These are phyloP conservation scores for Tephrocybe sp. DNA, from an alignment of 768 basidiomycete genomes.

Conservation along the genomic window DNA sequence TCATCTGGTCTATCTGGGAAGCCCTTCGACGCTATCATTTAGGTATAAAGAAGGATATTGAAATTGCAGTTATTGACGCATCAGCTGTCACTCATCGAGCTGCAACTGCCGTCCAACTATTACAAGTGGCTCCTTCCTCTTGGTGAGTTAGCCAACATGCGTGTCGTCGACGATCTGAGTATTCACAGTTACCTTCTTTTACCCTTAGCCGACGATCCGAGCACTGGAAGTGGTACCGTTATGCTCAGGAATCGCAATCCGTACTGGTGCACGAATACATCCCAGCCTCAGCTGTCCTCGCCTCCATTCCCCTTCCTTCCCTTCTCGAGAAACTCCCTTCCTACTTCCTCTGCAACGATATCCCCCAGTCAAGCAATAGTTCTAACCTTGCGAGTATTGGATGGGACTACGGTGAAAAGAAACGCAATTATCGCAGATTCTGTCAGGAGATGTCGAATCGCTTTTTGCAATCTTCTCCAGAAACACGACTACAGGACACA, in stretches of 20 bases:
- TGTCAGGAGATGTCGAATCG: constrained; percentile 66
- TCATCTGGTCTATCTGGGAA: constrained; percentile 82
- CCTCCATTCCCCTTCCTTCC: constrained; percentile 66
- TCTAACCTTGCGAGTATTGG: constrained; percentile 33
- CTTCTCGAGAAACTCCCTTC: constrained; percentile 69
- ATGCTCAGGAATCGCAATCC: constrained; percentile 72
- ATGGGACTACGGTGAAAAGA: constrained; percentile 60
- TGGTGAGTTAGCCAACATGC: constrained; percentile 55
- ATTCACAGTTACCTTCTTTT: neutral
- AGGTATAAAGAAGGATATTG: constrained; percentile 70
- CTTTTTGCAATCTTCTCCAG: constrained; percentile 53
- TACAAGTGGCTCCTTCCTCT: constrained; percentile 46
- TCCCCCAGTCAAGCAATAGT: constrained; percentile 22
- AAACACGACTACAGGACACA: constrained; percentile 60
- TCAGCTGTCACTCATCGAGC: constrained; percentile 52
- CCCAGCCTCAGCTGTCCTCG: constrained; percentile 60
- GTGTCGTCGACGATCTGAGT: neutral
- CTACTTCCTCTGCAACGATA: constrained; percentile 49
- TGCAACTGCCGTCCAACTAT: constrained; percentile 62
- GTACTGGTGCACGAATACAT: constrained; percentile 71
- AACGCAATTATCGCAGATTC: constrained; percentile 64
- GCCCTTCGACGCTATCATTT: constrained; percentile 71
- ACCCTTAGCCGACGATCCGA: constrained; percentile 28
- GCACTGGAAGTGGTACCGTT: constrained; percentile 77
- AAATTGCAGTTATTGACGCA: constrained; percentile 80